Evolutionary conservation across 768 basidiomycete genomes (phyloP), one percentile per base, ranked within the genome.

Genomic region (Thelephora ganbajun): DNA sequence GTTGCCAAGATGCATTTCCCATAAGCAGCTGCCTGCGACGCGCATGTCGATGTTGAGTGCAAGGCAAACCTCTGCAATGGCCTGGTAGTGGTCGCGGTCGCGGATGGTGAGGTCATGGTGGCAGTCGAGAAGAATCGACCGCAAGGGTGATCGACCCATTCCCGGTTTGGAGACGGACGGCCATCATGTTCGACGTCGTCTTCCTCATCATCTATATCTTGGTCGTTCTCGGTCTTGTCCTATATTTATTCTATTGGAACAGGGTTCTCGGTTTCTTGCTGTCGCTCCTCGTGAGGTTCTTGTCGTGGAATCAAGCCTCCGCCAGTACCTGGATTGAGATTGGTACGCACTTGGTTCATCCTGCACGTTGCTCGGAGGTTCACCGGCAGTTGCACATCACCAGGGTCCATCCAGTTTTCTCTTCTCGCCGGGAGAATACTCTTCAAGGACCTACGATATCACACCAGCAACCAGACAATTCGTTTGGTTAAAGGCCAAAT

Each of bases 201-300:
- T 72, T 90, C 20, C 68, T 88, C 52, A 68, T 80, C 50, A 69
- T 77, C 45, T 83, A 79, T 61, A 61, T 82, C 45, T 73, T 71
- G 57, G 74, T 72, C 22, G 62, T 71, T 52, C 44, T 75, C 33
- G 72, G 70, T 13, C 65, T 80, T 6, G 63, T 86, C 48, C 66
- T 88, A 51, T 87, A 88, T 64, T 72, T 88, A 53, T 93, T 96
- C 73, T 96, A 85, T 67, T 89, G 85, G 78, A 93, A 91, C 64
- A 77, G 91, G 35, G 67, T 94, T 45, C 61, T 94, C 49, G 90
- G 79, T 0, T 74, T 72, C 47, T 50, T 85, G 47, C 64, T 91
- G 50, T 75, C 80, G 12, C 68, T 78, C 47, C 54, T 75, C 11
- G 64, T 94, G 44, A 83, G 89, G 23, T 57, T 87, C 6, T 63